phyloP scores from a whole-genome alignment of 345 rosid genomes.

The Citrus medica region DNA sequence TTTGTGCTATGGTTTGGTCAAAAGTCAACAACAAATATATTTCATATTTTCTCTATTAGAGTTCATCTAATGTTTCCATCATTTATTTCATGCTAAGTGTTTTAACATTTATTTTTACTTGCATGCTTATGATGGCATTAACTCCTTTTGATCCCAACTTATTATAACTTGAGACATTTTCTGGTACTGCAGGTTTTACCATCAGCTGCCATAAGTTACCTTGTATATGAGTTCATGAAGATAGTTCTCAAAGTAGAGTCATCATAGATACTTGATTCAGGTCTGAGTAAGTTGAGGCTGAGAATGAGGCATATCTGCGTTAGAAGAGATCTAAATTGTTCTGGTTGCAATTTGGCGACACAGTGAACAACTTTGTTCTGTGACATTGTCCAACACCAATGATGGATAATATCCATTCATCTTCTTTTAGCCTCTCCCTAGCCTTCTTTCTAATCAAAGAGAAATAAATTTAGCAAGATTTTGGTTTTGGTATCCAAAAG shows the following conservation, averaged over 20 bases:
- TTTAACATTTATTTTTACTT: neutral
- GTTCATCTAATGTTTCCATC: neutral
- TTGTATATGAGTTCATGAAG: conserved; percentile 86
- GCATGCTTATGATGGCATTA: neutral
- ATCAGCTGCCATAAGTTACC: conserved; percentile 87
- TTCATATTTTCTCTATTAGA: neutral
- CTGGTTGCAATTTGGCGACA: neutral
- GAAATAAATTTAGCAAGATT: neutral
- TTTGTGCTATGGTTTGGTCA: neutral
- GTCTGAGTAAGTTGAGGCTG: neutral
- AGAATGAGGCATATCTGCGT: neutral
- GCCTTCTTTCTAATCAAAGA: neutral
- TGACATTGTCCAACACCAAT: neutral
- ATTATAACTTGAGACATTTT: neutral
- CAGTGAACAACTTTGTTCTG: neutral
- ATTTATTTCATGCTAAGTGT: neutral
- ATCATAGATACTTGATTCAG: conserved; percentile 17
- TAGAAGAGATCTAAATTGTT: neutral
- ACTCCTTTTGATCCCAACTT: neutral
- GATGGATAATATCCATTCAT: neutral
- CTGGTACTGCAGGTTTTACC: conserved; percentile 68
- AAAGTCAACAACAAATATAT: neutral
- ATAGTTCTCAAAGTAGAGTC: conserved; percentile 80
- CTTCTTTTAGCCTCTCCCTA: neutral
- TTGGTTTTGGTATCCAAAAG: neutral